phyloP scores from a whole-genome alignment of 108 stramenopile species.

The Fistulifera pelliculosa region DNA sequence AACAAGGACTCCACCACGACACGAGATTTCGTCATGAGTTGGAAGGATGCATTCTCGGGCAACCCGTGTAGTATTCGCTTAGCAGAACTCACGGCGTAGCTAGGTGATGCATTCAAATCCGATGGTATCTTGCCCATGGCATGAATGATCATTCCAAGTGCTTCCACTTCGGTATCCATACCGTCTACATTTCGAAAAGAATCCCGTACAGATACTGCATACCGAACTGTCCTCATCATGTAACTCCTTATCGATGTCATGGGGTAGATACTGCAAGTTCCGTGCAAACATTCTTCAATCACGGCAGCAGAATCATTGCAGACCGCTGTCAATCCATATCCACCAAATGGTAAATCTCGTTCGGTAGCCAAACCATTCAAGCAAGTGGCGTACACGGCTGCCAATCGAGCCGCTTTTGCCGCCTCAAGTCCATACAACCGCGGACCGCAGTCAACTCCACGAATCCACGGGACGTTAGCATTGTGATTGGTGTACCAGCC shows the following conservation, averaged over 20 bases:
- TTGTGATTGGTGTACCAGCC: slow-evolving; percentile 61
- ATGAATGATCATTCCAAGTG: slow-evolving; percentile 1
- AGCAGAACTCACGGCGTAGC: slow-evolving; percentile 6
- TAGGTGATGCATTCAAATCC: slow-evolving; percentile 12
- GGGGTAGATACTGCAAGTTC: slow-evolving; percentile 8
- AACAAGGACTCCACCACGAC: slow-evolving; percentile 7
- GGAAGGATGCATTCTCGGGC: slow-evolving; percentile 5
- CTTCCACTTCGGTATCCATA: slow-evolving; percentile 13
- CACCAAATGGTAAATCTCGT: slow-evolving; percentile 33
- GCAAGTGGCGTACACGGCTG: slow-evolving; percentile 8
- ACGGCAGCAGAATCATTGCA: slow-evolving; percentile 24
- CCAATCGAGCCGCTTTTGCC: slow-evolving; percentile 6
- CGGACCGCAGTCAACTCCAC: slow-evolving; percentile 6
- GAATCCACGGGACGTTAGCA: slow-evolving; percentile 44
- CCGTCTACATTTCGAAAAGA: background rate
- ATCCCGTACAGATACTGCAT: background rate
- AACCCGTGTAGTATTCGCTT: slow-evolving; percentile 4
- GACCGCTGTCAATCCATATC: slow-evolving; percentile 25
- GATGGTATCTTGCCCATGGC: slow-evolving; percentile 12
- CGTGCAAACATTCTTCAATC: slow-evolving; percentile 16
- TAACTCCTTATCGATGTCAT: slow-evolving; percentile 15
- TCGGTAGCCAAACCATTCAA: slow-evolving; percentile 23
- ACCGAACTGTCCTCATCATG: slow-evolving; percentile 8
- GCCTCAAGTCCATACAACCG: slow-evolving; percentile 1
- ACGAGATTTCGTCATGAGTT: slow-evolving; percentile 6